phyloP scores from a whole-genome alignment of 1,139 yeast species.

The Fermentozyma sake region DNA sequence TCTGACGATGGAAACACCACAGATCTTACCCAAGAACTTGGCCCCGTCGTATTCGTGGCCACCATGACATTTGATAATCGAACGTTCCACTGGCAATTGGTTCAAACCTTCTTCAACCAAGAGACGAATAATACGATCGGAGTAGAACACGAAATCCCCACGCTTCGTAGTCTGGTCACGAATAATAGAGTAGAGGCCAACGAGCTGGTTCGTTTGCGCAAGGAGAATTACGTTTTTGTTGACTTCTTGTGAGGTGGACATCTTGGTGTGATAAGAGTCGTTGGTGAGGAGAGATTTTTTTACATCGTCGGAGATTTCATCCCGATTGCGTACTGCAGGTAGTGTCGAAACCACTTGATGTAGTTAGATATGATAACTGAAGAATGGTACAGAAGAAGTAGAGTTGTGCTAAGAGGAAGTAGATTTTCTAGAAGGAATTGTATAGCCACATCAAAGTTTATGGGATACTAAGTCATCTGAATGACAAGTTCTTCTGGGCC shows the following conservation, averaged over 20 bases:
- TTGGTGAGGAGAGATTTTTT: neutral
- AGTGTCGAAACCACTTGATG: no score
- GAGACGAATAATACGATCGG: constrained; percentile 88
- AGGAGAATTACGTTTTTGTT: constrained; percentile 60
- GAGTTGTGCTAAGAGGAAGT: no score
- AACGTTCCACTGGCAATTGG: constrained; percentile 76
- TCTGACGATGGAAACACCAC: constrained; percentile 95
- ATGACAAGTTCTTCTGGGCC: no score
- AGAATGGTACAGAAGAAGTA: no score
- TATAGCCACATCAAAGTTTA: no score
- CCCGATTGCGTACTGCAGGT: no score
- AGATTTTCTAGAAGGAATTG: no score
- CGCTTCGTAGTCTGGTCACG: constrained; percentile 75
- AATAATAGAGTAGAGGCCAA: constrained; percentile 84
- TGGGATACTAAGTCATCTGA: no score
- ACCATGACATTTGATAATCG: constrained; percentile 71
- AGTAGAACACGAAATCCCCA: constrained; percentile 90
- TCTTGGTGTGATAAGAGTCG: constrained; percentile 5
- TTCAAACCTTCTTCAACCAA: constrained; percentile 94
- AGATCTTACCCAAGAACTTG: constrained; percentile 81
- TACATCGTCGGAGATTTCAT: no score
- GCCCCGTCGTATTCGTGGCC: constrained; percentile 74
- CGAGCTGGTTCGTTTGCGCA: constrained; percentile 85
- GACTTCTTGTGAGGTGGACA: constrained; percentile 22
- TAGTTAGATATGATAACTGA: no score